phyloP scores from a whole-genome alignment of 306 rosid genomes.

The Senna tora region DNA sequence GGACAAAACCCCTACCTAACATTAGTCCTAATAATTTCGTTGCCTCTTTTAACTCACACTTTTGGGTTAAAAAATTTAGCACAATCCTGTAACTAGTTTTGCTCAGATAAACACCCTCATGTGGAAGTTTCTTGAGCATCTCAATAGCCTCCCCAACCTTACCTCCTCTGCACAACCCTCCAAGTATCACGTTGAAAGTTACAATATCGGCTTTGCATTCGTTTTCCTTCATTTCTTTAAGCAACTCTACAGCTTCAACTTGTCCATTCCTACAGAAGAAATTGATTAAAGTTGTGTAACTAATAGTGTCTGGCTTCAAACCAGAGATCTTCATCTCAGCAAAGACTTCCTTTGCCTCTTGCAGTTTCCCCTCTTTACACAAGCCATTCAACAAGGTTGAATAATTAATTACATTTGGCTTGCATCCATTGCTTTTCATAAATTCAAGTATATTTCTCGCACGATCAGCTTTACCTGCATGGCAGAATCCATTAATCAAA shows the following conservation, averaged over 20 bases:
- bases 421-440: conserved; percentile 81
- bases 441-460: conserved; percentile 71
- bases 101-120: conserved; percentile 75
- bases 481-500: conserved; percentile 78
- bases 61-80: conserved; percentile 62
- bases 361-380: conserved; percentile 57
- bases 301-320: conserved; percentile 67
- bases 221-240: conserved; percentile 71
- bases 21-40: conserved; percentile 59
- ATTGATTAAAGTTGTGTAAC: conserved; percentile 71
- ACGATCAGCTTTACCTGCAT: conserved; percentile 59
- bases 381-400: conserved; percentile 71
- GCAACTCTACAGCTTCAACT: conserved; percentile 65
- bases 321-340: conserved; percentile 64
- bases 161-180: conserved; percentile 74
- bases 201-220: conserved; percentile 65
- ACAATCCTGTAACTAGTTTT: conserved; percentile 87
- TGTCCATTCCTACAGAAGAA: conserved; percentile 63
- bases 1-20: conserved; percentile 75
- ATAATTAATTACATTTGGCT: conserved; percentile 74
- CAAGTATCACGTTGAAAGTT: conserved; percentile 73
- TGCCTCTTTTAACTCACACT: conserved; percentile 64
- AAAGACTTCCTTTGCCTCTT: conserved; percentile 62
- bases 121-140: conserved; percentile 74
- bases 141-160: conserved; percentile 70